These are phyloP conservation scores for Botrytis cinerea DNA, from an alignment of 2,329 filamentous ascomycete species.

Conservation along the genomic window DNA sequence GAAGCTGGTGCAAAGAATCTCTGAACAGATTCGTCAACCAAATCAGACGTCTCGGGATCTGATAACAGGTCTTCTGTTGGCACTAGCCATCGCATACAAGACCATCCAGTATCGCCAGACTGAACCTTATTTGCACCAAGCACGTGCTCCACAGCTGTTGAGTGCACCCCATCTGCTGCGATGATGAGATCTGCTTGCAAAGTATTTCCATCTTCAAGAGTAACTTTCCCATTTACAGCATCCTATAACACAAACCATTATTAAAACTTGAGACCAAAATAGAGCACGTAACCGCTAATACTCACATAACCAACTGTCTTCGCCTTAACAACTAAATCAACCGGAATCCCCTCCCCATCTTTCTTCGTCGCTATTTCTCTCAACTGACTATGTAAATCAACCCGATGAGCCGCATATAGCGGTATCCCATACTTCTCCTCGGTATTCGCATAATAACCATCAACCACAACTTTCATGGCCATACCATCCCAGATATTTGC, in stretches of 20 bases:
- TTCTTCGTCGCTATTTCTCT: neutral
- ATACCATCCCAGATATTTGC: neutral
- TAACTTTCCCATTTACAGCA: neutral
- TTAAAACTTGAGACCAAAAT: neutral
- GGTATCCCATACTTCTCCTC: neutral
- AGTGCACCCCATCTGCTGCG: neutral
- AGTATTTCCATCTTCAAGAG: neutral
- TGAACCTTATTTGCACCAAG: neutral
- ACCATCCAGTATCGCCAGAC: neutral
- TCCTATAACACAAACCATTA: neutral
- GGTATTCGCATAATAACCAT: neutral
- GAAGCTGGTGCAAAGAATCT: neutral
- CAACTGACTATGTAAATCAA: neutral
- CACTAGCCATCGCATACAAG: conserved; percentile 3
- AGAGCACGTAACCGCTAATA: neutral
- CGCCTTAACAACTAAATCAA: neutral
- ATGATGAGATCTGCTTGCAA: neutral
- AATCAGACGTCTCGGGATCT: neutral
- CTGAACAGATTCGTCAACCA: neutral
- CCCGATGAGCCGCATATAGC: neutral
- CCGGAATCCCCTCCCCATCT: neutral
- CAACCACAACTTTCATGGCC: neutral
- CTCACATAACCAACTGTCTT: neutral
- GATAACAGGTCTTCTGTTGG: neutral
- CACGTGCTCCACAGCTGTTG: neutral